Evolutionary conservation across 2,329 filamentous ascomycete species (phyloP), one percentile per base, ranked within the genome.

Genomic region (Phoma sp.): DNA sequence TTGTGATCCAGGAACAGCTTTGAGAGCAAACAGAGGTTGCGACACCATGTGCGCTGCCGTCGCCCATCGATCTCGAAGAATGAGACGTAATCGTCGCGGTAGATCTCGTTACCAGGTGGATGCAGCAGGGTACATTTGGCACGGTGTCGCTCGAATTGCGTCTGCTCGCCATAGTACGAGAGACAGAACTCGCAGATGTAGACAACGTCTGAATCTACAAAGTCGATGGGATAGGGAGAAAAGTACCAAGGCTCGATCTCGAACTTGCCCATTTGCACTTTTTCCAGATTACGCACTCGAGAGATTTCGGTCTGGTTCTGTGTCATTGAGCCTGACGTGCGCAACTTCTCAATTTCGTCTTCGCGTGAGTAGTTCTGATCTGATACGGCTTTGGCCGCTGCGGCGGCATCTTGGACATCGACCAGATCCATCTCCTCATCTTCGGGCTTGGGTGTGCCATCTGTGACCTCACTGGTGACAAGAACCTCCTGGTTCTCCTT

Each of bases 181-280:
- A 99, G 82, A 69, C 95, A 99, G 77, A 97, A 97, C 74, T 99
- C 96, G 83, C 96, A 97, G 66, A 99, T 93, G 78, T 90, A 97
- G 62, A 98, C 90, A 60, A 95, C 83, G 64, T 99, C 95, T 64
- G 89, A 89, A 64, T 95, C 89, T 22, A 89, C 88, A 72, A 96
- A 98, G 2, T 87, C 82, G 69, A 96, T 89, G 0, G 95, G 95
- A 68, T 99, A 99, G 0, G 95, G 95, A 4, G 92, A 96, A 78
- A 99, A 99, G 75, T 99, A 99, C 95, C 95, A 99, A 0, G 95
- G 95, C 72, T 96, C 96, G 38, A 99, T 85, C 67, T 97, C 91
- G 71, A 87, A 89, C 65, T 88, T 87, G 39, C 95, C 96, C 81
- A 99, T 98, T 72, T 98, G 93, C 3, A 99, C 88, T 63, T 89